phyloP scores from a whole-genome alignment of 2,329 filamentous ascomycete genomes.

The Fusarium zealandicum region DNA sequence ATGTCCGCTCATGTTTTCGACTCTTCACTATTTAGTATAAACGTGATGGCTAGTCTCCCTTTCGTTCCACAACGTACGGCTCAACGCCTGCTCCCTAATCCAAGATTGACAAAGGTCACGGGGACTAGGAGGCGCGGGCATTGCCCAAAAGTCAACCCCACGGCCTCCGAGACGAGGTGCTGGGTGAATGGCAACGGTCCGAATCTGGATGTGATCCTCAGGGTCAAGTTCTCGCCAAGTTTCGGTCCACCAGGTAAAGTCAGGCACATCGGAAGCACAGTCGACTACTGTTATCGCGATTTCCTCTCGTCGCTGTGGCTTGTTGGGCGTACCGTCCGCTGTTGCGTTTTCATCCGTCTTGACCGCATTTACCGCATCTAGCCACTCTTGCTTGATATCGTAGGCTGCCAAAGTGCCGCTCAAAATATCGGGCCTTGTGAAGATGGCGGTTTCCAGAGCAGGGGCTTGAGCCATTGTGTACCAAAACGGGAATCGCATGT shows the following conservation, averaged over 20 bases:
- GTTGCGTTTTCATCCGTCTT: no score
- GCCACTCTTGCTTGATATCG: constrained; percentile 23
- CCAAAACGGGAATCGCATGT: not conserved
- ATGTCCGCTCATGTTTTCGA: no score
- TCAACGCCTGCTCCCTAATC: constrained; percentile 9
- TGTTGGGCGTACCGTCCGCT: no score
- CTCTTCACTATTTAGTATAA: not conserved
- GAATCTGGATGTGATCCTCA: not conserved
- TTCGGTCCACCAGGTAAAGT: not conserved
- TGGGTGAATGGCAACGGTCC: not conserved
- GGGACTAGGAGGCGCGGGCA: no score
- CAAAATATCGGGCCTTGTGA: constrained; percentile 6
- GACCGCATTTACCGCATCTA: not conserved
- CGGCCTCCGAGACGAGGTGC: not conserved
- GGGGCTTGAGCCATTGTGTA: not conserved
- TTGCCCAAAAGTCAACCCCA: no score
- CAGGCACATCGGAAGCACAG: not conserved
- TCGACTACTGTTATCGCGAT: constrained; percentile 14
- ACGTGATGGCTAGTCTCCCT: no score
- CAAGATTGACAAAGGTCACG: constrained; percentile 5
- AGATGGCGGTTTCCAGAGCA: constrained; percentile 8
- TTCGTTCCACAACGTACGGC: constrained; percentile 14
- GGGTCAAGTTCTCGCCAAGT: constrained; percentile 14
- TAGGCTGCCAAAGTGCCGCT: not conserved
- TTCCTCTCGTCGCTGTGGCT: not conserved